Percentiles rank a stretch among this genome's conserved stretches.
These are phyloP conservation scores for Talaromyces marneffei DNA, from an alignment of 2,329 filamentous ascomycete species.

Conservation along the genomic window DNA sequence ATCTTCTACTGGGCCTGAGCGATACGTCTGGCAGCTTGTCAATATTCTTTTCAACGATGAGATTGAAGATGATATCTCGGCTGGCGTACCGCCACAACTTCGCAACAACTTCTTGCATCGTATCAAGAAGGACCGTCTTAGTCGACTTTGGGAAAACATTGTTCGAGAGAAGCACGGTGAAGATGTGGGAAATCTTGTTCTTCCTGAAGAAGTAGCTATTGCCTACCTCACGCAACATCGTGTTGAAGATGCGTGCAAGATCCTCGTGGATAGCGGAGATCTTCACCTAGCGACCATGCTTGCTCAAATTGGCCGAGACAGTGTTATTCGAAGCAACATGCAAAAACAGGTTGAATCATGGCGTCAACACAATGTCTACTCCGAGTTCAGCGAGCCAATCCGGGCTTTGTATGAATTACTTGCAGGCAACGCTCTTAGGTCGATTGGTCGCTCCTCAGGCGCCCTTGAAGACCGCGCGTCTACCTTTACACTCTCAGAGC, in stretches of 20 bases:
- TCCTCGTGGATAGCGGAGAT: slow-evolving; percentile 68
- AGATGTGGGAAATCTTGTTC: slow-evolving; percentile 59
- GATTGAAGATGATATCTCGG: slow-evolving; percentile 42
- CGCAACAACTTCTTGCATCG: slow-evolving; percentile 37
- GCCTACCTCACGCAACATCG: slow-evolving; percentile 72
- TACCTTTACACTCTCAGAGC: slow-evolving; percentile 74
- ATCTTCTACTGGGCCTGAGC: slow-evolving; percentile 26
- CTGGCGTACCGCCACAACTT: slow-evolving; percentile 35
- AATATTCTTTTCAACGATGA: slow-evolving; percentile 79
- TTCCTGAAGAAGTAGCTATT: slow-evolving; percentile 76
- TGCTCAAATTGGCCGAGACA: slow-evolving; percentile 71
- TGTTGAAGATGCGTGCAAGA: slow-evolving; percentile 73
- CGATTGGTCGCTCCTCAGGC: slow-evolving; percentile 65
- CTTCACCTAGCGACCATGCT: slow-evolving; percentile 80
- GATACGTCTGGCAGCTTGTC: slow-evolving; percentile 73
- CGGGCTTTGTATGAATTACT: slow-evolving; percentile 86
- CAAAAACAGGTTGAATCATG: slow-evolving; percentile 74
- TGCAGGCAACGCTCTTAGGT: slow-evolving; percentile 78
- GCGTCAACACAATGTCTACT: slow-evolving; percentile 74
- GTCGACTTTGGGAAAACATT: slow-evolving; percentile 36
- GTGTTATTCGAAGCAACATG: slow-evolving; percentile 66
- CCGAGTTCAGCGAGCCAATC: slow-evolving; percentile 78
- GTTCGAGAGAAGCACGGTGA: slow-evolving; percentile 59
- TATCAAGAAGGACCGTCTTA: slow-evolving; percentile 45
- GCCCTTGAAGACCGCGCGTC: slow-evolving; percentile 73